Evolutionary conservation across 345 rosid genomes (phyloP).

Genomic region (Eucalyptus cloeziana): DNA sequence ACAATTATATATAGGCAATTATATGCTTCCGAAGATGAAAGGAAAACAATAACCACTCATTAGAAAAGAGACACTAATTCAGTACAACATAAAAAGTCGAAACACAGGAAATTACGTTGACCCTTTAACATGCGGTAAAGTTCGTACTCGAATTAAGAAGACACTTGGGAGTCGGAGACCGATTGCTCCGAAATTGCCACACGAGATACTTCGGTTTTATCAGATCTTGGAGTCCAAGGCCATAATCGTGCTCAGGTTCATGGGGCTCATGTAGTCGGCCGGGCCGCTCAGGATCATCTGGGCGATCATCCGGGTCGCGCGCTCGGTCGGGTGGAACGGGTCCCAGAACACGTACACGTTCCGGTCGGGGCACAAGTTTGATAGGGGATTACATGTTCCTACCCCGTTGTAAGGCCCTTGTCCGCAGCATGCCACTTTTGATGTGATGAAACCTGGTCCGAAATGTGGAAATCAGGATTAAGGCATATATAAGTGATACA

Average conservation of each 20-base stretch:
- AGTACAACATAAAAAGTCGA: neutral
- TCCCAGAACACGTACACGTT: slow-evolving; percentile 37
- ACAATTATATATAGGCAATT: neutral
- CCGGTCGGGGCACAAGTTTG: slow-evolving; percentile 35
- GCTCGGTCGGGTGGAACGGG: slow-evolving; percentile 36
- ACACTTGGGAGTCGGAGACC: neutral
- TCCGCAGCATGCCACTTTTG: slow-evolving; percentile 44
- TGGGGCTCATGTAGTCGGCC: slow-evolving; percentile 22
- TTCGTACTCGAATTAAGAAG: neutral
- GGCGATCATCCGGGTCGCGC: slow-evolving; percentile 17
- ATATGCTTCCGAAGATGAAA: neutral
- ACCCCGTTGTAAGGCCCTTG: slow-evolving; percentile 40
- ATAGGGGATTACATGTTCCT: slow-evolving; percentile 19
- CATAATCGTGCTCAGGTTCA: slow-evolving; percentile 41
- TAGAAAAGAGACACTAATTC: neutral
- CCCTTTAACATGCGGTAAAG: neutral
- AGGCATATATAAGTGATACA: neutral
- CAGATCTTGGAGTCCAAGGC: slow-evolving; percentile 18
- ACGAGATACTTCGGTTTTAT: neutral
- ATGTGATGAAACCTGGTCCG: slow-evolving; percentile 24
- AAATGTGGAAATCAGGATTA: neutral
- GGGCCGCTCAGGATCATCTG: slow-evolving; percentile 9
- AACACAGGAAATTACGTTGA: neutral
- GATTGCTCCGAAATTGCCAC: neutral
- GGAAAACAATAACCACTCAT: neutral